phyloP scores from a whole-genome alignment of 2,329 filamentous ascomycete species.

The Calonectria naviculata region DNA sequence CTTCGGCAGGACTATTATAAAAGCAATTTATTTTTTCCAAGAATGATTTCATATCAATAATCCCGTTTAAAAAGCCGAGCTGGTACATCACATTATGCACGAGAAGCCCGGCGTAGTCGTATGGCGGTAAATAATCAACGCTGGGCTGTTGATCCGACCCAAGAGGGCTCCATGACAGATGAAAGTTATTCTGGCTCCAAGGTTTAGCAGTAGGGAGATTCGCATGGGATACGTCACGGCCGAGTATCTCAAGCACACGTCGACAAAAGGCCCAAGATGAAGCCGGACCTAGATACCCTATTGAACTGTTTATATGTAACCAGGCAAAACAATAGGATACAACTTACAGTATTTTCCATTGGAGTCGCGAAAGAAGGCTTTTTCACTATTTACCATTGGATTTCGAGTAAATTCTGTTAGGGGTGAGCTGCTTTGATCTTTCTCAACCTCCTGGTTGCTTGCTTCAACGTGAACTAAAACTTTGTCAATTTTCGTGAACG shows the following conservation, averaged over 20 bases:
- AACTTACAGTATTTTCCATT: background rate
- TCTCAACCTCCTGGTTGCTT: background rate
- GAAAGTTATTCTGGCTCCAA: background rate
- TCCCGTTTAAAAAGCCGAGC: constrained; percentile 6
- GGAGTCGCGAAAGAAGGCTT: background rate
- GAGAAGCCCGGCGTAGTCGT: constrained; percentile 13
- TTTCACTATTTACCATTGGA: background rate
- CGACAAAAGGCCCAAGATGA: background rate
- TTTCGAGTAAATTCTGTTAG: background rate
- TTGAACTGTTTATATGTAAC: background rate
- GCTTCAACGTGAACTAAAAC: background rate
- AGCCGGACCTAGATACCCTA: background rate
- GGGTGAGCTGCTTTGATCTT: background rate
- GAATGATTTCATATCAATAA: constrained; percentile 11
- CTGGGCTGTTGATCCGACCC: constrained; percentile 11
- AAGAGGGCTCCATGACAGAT: constrained; percentile 11
- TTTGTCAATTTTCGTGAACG: background rate
- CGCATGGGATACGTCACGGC: background rate
- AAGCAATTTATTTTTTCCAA: background rate
- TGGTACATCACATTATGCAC: constrained; percentile 17
- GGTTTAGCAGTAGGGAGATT: background rate
- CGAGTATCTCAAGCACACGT: background rate
- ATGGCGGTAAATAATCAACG: constrained; percentile 2
- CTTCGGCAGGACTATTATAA: constrained; percentile 11
- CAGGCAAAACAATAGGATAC: too few relatives aligned